Percentiles rank a stretch among this genome's conserved stretches.
These are phyloP conservation scores for Stereum hirsutum DNA, from an alignment of 1,284 basidiomycete species.

Conservation along the genomic window DNA sequence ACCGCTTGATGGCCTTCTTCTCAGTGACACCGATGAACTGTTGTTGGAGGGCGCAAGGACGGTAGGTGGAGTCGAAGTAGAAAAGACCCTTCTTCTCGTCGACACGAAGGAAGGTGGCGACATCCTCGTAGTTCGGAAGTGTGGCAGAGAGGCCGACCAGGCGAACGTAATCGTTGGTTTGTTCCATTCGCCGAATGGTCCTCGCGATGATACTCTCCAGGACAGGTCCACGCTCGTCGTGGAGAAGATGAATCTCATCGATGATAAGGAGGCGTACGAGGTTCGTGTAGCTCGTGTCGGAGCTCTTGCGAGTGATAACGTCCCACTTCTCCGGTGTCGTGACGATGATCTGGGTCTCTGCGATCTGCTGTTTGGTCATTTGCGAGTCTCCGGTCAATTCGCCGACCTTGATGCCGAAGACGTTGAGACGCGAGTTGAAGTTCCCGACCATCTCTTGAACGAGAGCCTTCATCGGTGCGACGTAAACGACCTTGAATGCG, in stretches of 20 bases:
- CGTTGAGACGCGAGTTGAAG: constrained; percentile 76
- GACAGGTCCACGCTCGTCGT: constrained; percentile 98
- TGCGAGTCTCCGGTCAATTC: constrained; percentile 97
- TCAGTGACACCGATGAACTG: constrained; percentile 98
- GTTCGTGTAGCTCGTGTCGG: constrained; percentile 96
- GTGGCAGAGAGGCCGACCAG: constrained; percentile 96
- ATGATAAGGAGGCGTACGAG: constrained; percentile 96
- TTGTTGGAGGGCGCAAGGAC: constrained; percentile 93
- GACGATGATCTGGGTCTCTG: constrained; percentile 97
- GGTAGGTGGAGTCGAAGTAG: constrained; percentile 92
- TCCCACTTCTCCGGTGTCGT: constrained; percentile 99
- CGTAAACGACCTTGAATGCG: constrained; percentile 95
- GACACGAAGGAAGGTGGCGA: constrained; percentile 97
- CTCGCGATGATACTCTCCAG: constrained; percentile 89
- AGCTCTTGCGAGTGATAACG: constrained; percentile 96
- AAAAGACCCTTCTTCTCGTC: constrained; percentile 91
- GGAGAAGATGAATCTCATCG: constrained; percentile 96
- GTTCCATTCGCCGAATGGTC: constrained; percentile 93
- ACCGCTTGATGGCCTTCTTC: constrained; percentile 98
- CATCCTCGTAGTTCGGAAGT: constrained; percentile 96
- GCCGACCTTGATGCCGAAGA: constrained; percentile 83
- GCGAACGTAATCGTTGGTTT: constrained; percentile 87
- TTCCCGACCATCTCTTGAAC: constrained; percentile 98
- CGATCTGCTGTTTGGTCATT: constrained; percentile 96
- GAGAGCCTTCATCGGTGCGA: constrained; percentile 98